These are phyloP conservation scores for Blastomyces gilchristii DNA, from an alignment of 2,329 filamentous ascomycete species.

Conservation along the genomic window DNA sequence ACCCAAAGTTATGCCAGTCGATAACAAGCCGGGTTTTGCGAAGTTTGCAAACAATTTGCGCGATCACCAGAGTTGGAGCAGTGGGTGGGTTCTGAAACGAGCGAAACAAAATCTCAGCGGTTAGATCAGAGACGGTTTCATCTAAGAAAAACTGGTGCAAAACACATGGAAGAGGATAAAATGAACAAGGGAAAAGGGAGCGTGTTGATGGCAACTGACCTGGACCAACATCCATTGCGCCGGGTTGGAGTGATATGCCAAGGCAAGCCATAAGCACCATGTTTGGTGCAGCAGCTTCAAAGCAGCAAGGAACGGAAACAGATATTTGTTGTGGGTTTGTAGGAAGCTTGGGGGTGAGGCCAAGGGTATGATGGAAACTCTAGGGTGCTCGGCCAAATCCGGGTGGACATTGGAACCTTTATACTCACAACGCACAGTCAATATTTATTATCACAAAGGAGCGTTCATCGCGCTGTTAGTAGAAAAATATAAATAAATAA, in stretches of 20 bases:
- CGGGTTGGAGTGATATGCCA: constrained; percentile 65
- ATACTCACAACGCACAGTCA: background rate
- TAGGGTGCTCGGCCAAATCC: constrained; percentile 57
- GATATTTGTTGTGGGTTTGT: constrained; percentile 55
- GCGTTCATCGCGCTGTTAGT: background rate
- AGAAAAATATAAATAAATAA: background rate
- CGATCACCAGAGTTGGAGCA: constrained; percentile 76
- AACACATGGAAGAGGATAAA: background rate
- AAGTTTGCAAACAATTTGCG: constrained; percentile 59
- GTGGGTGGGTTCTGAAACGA: constrained; percentile 71
- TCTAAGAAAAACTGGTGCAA: background rate
- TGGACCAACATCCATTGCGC: constrained; percentile 78
- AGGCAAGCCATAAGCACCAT: constrained; percentile 56
- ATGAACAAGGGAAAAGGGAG: background rate
- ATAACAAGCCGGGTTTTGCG: constrained; percentile 75
- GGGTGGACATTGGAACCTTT: constrained; percentile 72
- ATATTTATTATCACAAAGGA: background rate
- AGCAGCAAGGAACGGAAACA: constrained; percentile 69
- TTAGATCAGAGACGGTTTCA: background rate
- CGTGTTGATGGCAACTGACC: constrained; percentile 33
- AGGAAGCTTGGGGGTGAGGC: constrained; percentile 56
- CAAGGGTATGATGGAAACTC: constrained; percentile 63
- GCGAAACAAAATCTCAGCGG: background rate
- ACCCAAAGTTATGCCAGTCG: constrained; percentile 99
- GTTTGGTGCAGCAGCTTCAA: constrained; percentile 81